Conservation (phyloP, 768 basidiomycete genomes). For the Steccherinum ochraceum region DNA sequence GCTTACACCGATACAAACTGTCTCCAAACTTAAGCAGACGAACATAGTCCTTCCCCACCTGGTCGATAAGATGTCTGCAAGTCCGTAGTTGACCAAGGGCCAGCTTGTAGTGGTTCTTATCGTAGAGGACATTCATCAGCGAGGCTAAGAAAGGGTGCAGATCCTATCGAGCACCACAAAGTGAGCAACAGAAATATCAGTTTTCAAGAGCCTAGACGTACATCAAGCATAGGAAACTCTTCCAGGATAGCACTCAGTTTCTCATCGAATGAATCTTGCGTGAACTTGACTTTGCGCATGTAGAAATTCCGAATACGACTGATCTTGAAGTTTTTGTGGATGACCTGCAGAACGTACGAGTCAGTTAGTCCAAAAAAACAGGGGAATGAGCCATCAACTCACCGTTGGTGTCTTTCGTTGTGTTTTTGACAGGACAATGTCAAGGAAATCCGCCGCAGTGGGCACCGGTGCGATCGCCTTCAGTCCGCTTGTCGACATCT, state of each 20-base stretch:
- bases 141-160: slow-evolving; percentile 95
- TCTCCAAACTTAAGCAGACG: slow-evolving; percentile 97
- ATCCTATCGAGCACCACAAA: too few species aligned
- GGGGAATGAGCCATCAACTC: slow-evolving; percentile 13
- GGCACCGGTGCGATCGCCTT: slow-evolving; percentile 99
- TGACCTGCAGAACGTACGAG: slow-evolving; percentile 51
- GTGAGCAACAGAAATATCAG: too few species aligned
- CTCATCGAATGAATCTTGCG: slow-evolving; percentile 94
- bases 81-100: slow-evolving; percentile 96
- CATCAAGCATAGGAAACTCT: slow-evolving; percentile 97
- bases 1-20: slow-evolving; percentile 96
- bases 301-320: slow-evolving; percentile 96
- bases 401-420: slow-evolving; percentile 98
- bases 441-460: slow-evolving; percentile 89
- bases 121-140: slow-evolving; percentile 96
- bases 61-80: slow-evolving; percentile 91
- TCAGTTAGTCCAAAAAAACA: not conserved
- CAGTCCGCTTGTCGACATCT: slow-evolving; percentile 81
- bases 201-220: slow-evolving; percentile 33
- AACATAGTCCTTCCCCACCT: slow-evolving; percentile 95
- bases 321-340: slow-evolving; percentile 99
- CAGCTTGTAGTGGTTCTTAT: slow-evolving; percentile 99
- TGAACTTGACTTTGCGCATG: slow-evolving; percentile 99
- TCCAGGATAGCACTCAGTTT: slow-evolving; percentile 88
- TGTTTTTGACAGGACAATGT: slow-evolving; percentile 90